Evolutionary conservation across 768 basidiomycete genomes (phyloP), one percentile per base, ranked within the genome.

Genomic region (Hypholoma fasciculare): DNA sequence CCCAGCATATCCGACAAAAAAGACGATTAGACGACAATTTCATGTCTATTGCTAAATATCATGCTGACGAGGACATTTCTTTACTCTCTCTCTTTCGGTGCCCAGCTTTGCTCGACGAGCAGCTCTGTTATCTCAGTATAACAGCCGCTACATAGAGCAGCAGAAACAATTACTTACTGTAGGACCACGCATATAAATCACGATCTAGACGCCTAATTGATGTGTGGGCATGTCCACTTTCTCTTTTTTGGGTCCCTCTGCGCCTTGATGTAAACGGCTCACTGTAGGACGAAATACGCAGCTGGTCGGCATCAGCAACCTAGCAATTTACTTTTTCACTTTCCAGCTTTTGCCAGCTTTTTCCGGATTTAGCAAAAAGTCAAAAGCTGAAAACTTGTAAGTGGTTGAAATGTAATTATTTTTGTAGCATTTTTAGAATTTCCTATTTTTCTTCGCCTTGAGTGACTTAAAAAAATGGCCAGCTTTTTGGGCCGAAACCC

Each of bases 1-100:
- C 53, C 62, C 63, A 64, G 69, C 61, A 69, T 68, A 57, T 65
- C 70, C 13, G 65, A 70, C 52, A 67, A 67, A 52, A 75, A 74
- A 68, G 75, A 73, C 56, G 69, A 71, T 37, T 64, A 64, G 57
- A 59, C n/a, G 7, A 30, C 34, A 49, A 49, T 26, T 27, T 23
- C 9, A 42, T 17, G 40, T 30, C 19, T 49, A 17, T 27, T 26
- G 16, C 44, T 37, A 17, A 40, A 27, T 38, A 37, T 30, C 20
- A 23, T 42, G 37, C 59, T 26, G 19, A 37, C 37, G 20, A n/a
- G 44, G 54, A 42, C 44, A 20, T 7, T 44, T 42, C 27, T 38
- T 34, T 34, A 34, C 30, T 34, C 30, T 34, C 30, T 34, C 30
- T 6, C 30, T 34, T 34, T 9, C 30, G 30, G 30, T 34, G 30